Evolutionary conservation across 768 basidiomycete genomes (phyloP), one percentile per base, ranked within the genome.

Genomic region (Lepiota venenata): DNA sequence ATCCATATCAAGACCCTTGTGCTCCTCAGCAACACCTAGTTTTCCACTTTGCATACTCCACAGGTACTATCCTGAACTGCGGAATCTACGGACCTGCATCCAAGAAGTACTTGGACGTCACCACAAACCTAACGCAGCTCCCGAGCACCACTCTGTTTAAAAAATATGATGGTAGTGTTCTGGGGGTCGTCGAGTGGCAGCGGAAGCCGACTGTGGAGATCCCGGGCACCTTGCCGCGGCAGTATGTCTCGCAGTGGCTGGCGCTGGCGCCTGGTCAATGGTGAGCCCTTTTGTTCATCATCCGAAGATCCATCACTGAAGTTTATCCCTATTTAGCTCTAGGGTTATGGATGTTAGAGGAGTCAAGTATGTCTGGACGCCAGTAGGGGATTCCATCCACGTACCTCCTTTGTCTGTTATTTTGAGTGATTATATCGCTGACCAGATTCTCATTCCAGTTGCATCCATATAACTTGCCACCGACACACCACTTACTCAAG

Each of bases 171-270:
- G 59, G 68, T 6, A 65, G 69, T 50, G 75, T 73, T 2, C 51
- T 75, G 22, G 79, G 71, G 0, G 60, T 70, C 55, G 64, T 82
- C 47, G 74, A 76, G 47, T 81, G 80, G 79, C 60, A 59, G 27
- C 65, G 57, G n/a, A 67, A 67, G n/a, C 70, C 76, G 5, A 67
- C 65, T 2, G 59, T 81, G 40, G 76, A 80, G 55, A 65, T 76
- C 18, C 65, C 66, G 18, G 67, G 69, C 2, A 55, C 68, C 2
- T 58, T 74, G 2, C 57, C 61, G 0, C 73, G 70, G 54, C 71
- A 74, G 57, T 57, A 58, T 20, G 65, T 67, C 22, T 64, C 65
- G 1, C 66, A 72, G 12, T 82, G 79, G 77, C 56, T 82, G 35
- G 61, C 60, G 3, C 63, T 80, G n/a, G 70, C 77, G 0, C 42